Conservation (phyloP, 495 filamentous ascomycete genomes). For the Chaetomium tenue region DNA sequence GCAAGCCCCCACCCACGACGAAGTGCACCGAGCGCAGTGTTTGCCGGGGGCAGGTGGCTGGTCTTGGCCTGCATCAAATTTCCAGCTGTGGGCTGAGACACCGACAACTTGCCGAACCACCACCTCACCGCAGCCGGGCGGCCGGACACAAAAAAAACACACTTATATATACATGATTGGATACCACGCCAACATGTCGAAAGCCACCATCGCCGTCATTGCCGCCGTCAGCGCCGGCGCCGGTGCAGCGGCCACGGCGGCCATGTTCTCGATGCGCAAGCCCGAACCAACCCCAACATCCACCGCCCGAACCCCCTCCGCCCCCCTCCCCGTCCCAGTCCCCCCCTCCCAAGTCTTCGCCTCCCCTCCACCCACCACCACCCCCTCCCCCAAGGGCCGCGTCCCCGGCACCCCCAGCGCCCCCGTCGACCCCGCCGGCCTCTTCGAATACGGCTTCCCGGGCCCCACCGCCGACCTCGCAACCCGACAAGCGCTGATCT, state of each 20-base stretch:
- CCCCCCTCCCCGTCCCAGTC: slow-evolving; percentile 46
- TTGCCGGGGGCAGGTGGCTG: slow-evolving; percentile 2
- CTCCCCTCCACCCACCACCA: slow-evolving; percentile 13
- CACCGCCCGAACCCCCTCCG: slow-evolving; percentile 44
- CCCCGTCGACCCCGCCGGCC: slow-evolving; percentile 79
- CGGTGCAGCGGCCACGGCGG: slow-evolving; percentile 74
- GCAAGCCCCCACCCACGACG: no score
- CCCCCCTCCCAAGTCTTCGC: slow-evolving; percentile 44
- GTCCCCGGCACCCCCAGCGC: slow-evolving; percentile 34
- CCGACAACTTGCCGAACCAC: background rate
- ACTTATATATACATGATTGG: background rate
- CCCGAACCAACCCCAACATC: slow-evolving; percentile 42
- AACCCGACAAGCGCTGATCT: slow-evolving; percentile 68
- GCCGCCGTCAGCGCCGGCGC: slow-evolving; percentile 86
- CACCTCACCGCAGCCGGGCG: background rate
- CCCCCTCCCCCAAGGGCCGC: no score
- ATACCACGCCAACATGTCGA: slow-evolving; percentile 59
- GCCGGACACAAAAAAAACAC: background rate
- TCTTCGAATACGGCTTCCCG: slow-evolving; percentile 97
- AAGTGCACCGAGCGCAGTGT: background rate
- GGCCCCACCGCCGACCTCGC: slow-evolving; percentile 84
- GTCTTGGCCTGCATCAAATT: background rate
- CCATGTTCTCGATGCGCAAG: slow-evolving; percentile 66
- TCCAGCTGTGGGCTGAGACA: background rate
- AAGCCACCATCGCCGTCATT: slow-evolving; percentile 80